Percentiles rank a stretch among this genome's conserved stretches.
Conservation (phyloP, 2,329 filamentous ascomycete genomes). For the Fonsecaea pugnacius region DNA sequence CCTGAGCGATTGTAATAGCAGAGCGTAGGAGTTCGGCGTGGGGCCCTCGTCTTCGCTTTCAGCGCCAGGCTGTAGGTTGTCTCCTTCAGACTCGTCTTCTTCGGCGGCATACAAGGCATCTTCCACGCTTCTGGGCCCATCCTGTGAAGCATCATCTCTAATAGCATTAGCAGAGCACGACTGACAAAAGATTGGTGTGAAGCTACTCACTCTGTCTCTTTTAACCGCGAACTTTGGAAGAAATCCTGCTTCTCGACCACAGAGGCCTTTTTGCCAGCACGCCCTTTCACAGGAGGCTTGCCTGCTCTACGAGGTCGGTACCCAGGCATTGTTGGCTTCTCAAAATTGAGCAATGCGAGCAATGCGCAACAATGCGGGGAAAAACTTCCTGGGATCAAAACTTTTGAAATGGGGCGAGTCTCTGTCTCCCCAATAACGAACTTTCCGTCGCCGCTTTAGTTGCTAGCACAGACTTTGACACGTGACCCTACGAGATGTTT, state of each 20-base stretch:
- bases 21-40: constrained; percentile 54
- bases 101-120: constrained; percentile 6
- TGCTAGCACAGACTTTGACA: not conserved
- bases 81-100: not conserved
- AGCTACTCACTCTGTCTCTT: constrained; percentile 45
- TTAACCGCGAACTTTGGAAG: constrained; percentile 47
- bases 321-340: constrained; percentile 24
- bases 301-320: constrained; percentile 29
- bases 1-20: constrained; percentile 61
- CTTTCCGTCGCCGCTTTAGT: not conserved
- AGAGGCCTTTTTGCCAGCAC: constrained; percentile 40
- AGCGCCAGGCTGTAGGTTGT: constrained; percentile 11
- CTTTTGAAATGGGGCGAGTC: not conserved
- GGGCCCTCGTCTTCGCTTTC: constrained; percentile 31
- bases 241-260: constrained; percentile 37
- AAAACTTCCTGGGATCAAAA: constrained; percentile 10
- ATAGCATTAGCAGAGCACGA: constrained; percentile 13
- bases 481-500: not conserved
- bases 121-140: constrained; percentile 9
- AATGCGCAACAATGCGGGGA: constrained; percentile 11
- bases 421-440: not conserved
- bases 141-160: constrained; percentile 25
- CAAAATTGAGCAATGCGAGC: not conserved
- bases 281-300: constrained; percentile 41
- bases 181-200: not conserved